Conservation (phyloP, 306 rosid genomes). For the Sechiopsis laciniata region DNA sequence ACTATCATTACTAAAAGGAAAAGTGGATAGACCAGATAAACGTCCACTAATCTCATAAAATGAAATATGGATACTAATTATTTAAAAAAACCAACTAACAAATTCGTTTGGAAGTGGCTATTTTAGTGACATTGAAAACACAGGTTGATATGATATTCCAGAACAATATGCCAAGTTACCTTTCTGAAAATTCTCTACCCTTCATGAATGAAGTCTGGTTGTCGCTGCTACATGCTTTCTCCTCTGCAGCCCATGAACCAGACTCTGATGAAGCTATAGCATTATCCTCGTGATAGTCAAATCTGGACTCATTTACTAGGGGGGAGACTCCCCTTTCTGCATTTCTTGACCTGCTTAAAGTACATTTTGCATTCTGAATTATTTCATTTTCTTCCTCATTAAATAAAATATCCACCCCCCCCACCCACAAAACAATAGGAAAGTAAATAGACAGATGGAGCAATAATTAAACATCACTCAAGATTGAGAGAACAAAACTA, state of each 20-base stretch:
- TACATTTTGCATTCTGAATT: constrained; percentile 7
- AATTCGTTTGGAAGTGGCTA: background rate
- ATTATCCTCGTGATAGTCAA: constrained; percentile 41
- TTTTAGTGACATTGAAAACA: background rate
- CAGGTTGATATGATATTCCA: background rate
- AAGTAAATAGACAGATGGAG: background rate
- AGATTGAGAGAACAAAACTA: background rate
- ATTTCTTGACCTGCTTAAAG: constrained; percentile 49
- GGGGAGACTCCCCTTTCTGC: constrained; percentile 38
- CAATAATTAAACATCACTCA: background rate
- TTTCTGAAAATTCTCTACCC: constrained; percentile 39
- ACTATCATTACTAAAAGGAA: constrained; percentile 1
- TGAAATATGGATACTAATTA: background rate
- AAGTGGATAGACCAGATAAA: background rate
- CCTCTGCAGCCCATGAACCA: constrained; percentile 65
- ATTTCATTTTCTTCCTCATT: background rate
- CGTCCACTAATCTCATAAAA: background rate
- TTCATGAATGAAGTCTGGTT: constrained; percentile 50
- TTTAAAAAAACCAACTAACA: background rate
- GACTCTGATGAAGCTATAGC: constrained; percentile 63
- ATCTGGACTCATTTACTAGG: constrained; percentile 40
- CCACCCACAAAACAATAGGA: background rate
- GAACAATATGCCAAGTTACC: constrained; percentile 34
- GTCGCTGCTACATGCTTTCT: constrained; percentile 69
- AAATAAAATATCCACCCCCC: background rate